Conservation (phyloP, 2,329 filamentous ascomycete genomes). For the Bipolaris victoriae region DNA sequence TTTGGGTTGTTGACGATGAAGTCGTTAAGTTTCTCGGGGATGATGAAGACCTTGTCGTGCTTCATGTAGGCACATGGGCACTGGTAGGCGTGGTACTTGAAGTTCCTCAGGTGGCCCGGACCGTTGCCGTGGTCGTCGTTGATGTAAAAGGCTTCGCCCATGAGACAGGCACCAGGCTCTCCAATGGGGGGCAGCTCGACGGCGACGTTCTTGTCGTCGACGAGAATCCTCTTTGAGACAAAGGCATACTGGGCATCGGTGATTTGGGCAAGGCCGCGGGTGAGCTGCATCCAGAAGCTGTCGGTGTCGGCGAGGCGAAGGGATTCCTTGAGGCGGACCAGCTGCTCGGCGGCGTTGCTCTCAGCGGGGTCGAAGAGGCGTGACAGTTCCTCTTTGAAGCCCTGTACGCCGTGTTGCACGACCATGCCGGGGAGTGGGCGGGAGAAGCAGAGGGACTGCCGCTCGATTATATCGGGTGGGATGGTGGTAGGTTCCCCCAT, state of each 20-base stretch:
- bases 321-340: slow-evolving; percentile 64
- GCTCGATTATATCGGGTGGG: slow-evolving; percentile 50
- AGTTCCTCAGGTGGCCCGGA: slow-evolving; percentile 61
- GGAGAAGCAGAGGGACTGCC: slow-evolving; percentile 53
- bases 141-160: slow-evolving; percentile 71
- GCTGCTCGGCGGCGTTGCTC: slow-evolving; percentile 65
- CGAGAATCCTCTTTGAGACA: slow-evolving; percentile 67
- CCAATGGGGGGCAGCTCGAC: slow-evolving; percentile 67
- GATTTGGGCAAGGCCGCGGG: slow-evolving; percentile 68
- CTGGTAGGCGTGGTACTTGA: slow-evolving; percentile 68
- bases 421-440: slow-evolving; percentile 51
- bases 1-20: slow-evolving; percentile 68
- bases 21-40: slow-evolving; percentile 66
- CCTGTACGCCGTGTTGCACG: slow-evolving; percentile 52
- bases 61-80: slow-evolving; percentile 73
- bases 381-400: slow-evolving; percentile 50
- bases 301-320: slow-evolving; percentile 61
- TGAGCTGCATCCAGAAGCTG: slow-evolving; percentile 68
- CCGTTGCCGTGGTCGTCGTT: slow-evolving; percentile 62
- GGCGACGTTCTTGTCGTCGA: slow-evolving; percentile 63
- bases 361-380: slow-evolving; percentile 54
- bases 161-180: slow-evolving; percentile 66
- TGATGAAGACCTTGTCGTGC: slow-evolving; percentile 72
- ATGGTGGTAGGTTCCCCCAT: slow-evolving; percentile 41
- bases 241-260: slow-evolving; percentile 71